A percentile compares a stretch with the other conserved stretches of the same genome.
phyloP scores from a whole-genome alignment of 495 filamentous ascomycete genomes.

The Chaetomidium leptoderma region DNA sequence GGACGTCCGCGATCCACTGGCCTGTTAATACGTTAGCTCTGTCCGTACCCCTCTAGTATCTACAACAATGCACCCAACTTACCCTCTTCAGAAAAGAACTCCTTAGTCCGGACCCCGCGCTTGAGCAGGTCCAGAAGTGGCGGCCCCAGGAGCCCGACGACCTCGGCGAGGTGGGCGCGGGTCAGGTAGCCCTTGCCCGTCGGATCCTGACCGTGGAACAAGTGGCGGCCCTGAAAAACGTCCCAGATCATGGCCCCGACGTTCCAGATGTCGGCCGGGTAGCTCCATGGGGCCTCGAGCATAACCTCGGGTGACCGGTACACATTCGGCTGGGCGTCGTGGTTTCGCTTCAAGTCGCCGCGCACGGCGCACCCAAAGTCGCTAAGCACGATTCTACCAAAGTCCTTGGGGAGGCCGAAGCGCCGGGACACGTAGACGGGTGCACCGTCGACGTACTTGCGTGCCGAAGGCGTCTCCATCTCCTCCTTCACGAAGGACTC shows the following conservation, averaged over 20 bases:
- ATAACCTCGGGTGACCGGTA: slow-evolving; percentile 51
- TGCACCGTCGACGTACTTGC: slow-evolving; percentile 34
- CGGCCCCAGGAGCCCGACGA: slow-evolving; percentile 44
- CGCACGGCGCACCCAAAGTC: slow-evolving; percentile 46
- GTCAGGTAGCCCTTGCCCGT: slow-evolving; percentile 40
- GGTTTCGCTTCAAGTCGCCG: slow-evolving; percentile 25
- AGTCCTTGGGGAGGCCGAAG: slow-evolving; percentile 26
- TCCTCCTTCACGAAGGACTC: slow-evolving; percentile 31
- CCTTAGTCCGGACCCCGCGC: neutral
- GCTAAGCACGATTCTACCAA: slow-evolving; percentile 33
- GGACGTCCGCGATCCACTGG: slow-evolving; percentile 7
- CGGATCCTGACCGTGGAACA: slow-evolving; percentile 45
- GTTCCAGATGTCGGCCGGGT: slow-evolving; percentile 50
- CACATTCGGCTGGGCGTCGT: slow-evolving; percentile 34
- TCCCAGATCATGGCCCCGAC: slow-evolving; percentile 50
- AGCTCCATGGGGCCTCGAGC: slow-evolving; percentile 41
- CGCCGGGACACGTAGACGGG: slow-evolving; percentile 32
- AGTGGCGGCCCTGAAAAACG: slow-evolving; percentile 43
- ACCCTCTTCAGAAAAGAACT: slow-evolving; percentile 8
- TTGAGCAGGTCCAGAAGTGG: slow-evolving; percentile 42
- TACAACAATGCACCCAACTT: neutral
- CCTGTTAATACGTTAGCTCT: neutral
- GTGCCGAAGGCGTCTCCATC: slow-evolving; percentile 25
- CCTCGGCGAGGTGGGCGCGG: slow-evolving; percentile 47
- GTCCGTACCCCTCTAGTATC: neutral